Percentiles rank a stretch among this genome's conserved stretches.
phyloP scores from a whole-genome alignment of 352 stramenopile genomes.

The Phytophthora agathidicida region DNA sequence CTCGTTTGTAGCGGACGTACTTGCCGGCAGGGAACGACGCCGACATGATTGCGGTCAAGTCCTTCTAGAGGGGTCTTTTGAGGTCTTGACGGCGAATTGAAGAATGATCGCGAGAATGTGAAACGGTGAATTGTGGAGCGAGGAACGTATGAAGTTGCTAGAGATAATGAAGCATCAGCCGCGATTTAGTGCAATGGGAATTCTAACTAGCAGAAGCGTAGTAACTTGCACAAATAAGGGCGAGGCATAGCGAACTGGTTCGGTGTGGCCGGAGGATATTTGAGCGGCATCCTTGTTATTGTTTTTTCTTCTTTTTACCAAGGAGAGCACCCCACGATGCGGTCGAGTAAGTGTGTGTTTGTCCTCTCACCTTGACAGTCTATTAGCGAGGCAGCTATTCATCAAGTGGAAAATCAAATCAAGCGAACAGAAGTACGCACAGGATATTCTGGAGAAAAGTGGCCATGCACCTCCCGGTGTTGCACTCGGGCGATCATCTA shows the following conservation, averaged over 20 bases:
- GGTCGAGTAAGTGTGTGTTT: background rate
- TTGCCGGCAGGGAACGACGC: slow-evolving; percentile 5
- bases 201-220: too few relatives aligned
- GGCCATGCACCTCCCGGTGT: slow-evolving; percentile 24
- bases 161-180: too few relatives aligned
- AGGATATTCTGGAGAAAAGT: slow-evolving; percentile 72
- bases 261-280: slow-evolving; percentile 69
- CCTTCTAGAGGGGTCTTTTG: too few relatives aligned
- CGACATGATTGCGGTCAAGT: too few relatives aligned
- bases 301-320: too few relatives aligned
- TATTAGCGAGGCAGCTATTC: slow-evolving; percentile 62
- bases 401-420: slow-evolving; percentile 71
- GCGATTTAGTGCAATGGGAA: too few relatives aligned
- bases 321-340: too few relatives aligned
- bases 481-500: slow-evolving; percentile 2
- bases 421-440: slow-evolving; percentile 67
- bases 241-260: slow-evolving; percentile 58
- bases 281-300: slow-evolving; percentile 53
- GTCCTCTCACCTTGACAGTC: slow-evolving; percentile 32
- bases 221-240: slow-evolving; percentile 77
- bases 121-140: too few relatives aligned
- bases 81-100: too few relatives aligned
- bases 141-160: too few relatives aligned
- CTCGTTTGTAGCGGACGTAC: slow-evolving; percentile 13
- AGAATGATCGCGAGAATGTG: too few relatives aligned